These are phyloP conservation scores for Allium sativum DNA, from an alignment of 106 monocot species.

Conservation along the genomic window DNA sequence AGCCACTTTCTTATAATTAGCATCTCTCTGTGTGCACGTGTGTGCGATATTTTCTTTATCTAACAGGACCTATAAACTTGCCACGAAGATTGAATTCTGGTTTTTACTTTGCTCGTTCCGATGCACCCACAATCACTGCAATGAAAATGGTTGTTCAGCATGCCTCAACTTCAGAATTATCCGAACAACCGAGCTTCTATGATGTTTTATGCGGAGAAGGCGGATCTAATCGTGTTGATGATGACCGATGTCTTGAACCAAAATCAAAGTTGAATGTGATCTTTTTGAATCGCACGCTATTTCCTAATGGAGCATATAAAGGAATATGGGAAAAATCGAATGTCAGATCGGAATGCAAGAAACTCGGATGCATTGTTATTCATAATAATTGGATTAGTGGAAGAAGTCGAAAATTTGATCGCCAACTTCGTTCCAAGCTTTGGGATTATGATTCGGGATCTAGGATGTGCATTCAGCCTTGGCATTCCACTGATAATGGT, in stretches of 20 bases:
- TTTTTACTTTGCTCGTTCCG: conserved; percentile 85
- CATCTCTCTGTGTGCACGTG: not conserved
- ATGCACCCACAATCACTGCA: conserved; percentile 52
- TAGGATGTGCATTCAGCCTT: conserved; percentile 55
- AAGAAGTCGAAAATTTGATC: conserved; percentile 60
- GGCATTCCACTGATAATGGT: conserved; percentile 9
- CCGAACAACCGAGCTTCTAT: conserved; percentile 98
- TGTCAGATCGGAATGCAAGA: conserved; percentile 41
- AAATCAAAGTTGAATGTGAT: conserved; percentile 51
- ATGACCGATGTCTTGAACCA: conserved; percentile 54
- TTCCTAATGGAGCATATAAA: conserved; percentile 89
- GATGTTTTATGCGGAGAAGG: conserved; percentile 76
- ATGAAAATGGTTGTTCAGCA: conserved; percentile 78
- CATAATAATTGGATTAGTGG: conserved; percentile 98
- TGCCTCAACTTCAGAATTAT: conserved; percentile 55
- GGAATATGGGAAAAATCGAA: conserved; percentile 61
- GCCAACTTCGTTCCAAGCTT: conserved; percentile 59
- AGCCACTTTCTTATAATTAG: not conserved
- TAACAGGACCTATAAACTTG: conserved; percentile 80
- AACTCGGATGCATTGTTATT: conserved; percentile 51
- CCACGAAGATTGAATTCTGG: conserved; percentile 90
- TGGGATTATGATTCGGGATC: conserved; percentile 79
- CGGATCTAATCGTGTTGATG: conserved; percentile 49
- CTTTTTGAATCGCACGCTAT: conserved; percentile 58
- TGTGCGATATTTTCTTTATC: not conserved